Conservation (phyloP, 768 basidiomycete species). For the Sporobolomyces phaffii region DNA sequence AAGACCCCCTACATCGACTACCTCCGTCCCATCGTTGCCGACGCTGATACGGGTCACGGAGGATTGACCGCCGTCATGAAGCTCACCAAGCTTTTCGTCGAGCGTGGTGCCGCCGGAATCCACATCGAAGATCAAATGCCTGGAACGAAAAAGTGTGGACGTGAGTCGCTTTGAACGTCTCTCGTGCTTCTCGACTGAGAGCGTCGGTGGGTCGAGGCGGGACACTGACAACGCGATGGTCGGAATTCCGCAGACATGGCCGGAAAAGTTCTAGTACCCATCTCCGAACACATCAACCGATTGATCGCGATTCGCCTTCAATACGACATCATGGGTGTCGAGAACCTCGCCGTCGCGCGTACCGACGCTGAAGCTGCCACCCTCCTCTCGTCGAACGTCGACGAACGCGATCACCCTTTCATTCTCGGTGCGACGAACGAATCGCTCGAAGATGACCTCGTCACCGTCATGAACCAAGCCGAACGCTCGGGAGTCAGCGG, state of each 20-base stretch:
- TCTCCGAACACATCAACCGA: conserved; percentile 95
- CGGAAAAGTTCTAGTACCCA: conserved; percentile 92
- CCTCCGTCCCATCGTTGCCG: conserved; percentile 82
- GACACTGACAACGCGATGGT: not conserved
- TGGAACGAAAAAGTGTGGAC: conserved; percentile 82
- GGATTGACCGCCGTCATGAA: conserved; percentile 98
- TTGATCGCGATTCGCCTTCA: conserved; percentile 94
- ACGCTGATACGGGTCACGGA: conserved; percentile 97
- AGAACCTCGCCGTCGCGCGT: conserved; percentile 84
- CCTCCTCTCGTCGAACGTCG: conserved; percentile 91
- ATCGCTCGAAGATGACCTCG: conserved; percentile 58
- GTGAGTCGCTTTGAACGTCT: conserved; percentile 70
- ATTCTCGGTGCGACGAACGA: conserved; percentile 86
- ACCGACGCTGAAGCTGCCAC: conserved; percentile 98
- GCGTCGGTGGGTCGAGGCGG: too few species aligned
- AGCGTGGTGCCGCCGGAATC: conserved; percentile 95
- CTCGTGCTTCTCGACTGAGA: not conserved
- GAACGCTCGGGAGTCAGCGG: conserved; percentile 75
- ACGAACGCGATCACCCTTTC: conserved; percentile 94
- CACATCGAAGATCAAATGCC: conserved; percentile 98
- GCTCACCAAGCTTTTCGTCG: conserved; percentile 96
- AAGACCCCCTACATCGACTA: conserved; percentile 57
- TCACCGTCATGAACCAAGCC: conserved; percentile 73
- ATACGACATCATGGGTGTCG: conserved; percentile 97
- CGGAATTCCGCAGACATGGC: conserved; percentile 74